These are phyloP conservation scores for Schwanniomyces vanrijiae DNA, from an alignment of 805 yeast species.

Conservation along the genomic window DNA sequence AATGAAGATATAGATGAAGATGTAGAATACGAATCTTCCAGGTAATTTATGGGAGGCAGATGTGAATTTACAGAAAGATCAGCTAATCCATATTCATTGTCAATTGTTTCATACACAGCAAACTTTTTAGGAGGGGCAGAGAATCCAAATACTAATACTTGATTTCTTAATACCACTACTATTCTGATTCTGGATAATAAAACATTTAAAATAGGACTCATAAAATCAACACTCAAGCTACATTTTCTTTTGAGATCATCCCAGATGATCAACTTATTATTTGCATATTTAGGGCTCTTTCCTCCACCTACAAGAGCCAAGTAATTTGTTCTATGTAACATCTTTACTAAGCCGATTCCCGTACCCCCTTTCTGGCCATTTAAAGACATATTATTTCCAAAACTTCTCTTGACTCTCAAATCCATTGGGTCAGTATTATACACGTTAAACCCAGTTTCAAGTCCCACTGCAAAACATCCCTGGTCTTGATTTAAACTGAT, in stretches of 20 bases:
- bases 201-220: slow-evolving; percentile 72
- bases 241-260: slow-evolving; percentile 82
- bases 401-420: slow-evolving; percentile 61
- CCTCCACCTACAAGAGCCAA: slow-evolving; percentile 92
- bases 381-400: slow-evolving; percentile 18
- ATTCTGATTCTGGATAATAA: slow-evolving; percentile 73
- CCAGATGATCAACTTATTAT: slow-evolving; percentile 84
- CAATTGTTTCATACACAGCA: slow-evolving; percentile 62
- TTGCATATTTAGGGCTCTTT: slow-evolving; percentile 69
- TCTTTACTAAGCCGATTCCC: slow-evolving; percentile 75
- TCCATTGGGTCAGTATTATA: slow-evolving; percentile 88
- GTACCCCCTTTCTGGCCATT: slow-evolving; percentile 10
- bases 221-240: slow-evolving; percentile 72
- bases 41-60: neutral
- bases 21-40: neutral
- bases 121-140: slow-evolving; percentile 74
- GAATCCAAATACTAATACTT: slow-evolving; percentile 75
- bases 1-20: slow-evolving; percentile 6
- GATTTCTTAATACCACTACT: slow-evolving; percentile 66
- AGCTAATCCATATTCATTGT: slow-evolving; percentile 63
- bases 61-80: slow-evolving; percentile 44
- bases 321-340: slow-evolving; percentile 90
- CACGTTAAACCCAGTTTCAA: slow-evolving; percentile 78
- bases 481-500: slow-evolving; percentile 86
- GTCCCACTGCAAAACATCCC: slow-evolving; percentile 84